These are phyloP conservation scores for Fusarium fujikuroi DNA, from an alignment of 2,329 filamentous ascomycete species.

Conservation along the genomic window DNA sequence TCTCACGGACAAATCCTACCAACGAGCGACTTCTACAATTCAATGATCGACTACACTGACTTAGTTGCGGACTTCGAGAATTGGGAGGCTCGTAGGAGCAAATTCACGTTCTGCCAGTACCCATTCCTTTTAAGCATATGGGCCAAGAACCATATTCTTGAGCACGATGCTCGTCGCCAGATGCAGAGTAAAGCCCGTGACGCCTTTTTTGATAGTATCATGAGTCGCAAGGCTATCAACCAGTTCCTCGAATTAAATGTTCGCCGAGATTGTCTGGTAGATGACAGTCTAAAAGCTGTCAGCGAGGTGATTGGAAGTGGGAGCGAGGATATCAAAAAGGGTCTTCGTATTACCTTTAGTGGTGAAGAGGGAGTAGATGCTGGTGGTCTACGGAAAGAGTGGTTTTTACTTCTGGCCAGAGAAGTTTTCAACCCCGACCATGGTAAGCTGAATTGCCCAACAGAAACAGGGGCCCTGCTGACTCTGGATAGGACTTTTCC, in stretches of 20 bases:
- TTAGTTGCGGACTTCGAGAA: constrained; percentile 86
- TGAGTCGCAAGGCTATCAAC: constrained; percentile 77
- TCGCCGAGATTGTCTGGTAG: constrained; percentile 84
- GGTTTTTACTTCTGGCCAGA: constrained; percentile 88
- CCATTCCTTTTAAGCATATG: constrained; percentile 92
- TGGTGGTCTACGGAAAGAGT: constrained; percentile 90
- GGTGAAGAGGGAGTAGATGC: constrained; percentile 94
- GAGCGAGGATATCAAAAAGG: constrained; percentile 90
- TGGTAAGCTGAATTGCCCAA: constrained; percentile 64
- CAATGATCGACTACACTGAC: constrained; percentile 86
- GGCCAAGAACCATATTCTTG: constrained; percentile 90
- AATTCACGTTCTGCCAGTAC: constrained; percentile 91
- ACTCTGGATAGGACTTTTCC: constrained; percentile 76
- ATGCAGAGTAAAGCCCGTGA: constrained; percentile 91
- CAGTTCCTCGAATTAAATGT: constrained; percentile 83
- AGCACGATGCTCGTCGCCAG: constrained; percentile 86
- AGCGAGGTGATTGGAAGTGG: constrained; percentile 85
- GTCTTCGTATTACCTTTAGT: constrained; percentile 82
- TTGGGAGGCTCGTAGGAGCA: constrained; percentile 80
- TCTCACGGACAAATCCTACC: constrained; percentile 74
- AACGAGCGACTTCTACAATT: constrained; percentile 88
- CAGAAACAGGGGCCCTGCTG: constrained; percentile 15
- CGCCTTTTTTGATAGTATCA: constrained; percentile 90
- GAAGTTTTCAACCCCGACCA: constrained; percentile 93
- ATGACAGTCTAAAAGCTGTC: constrained; percentile 86